Conservation (phyloP, 768 basidiomycete genomes). For the Boletellus ananiceps region DNA sequence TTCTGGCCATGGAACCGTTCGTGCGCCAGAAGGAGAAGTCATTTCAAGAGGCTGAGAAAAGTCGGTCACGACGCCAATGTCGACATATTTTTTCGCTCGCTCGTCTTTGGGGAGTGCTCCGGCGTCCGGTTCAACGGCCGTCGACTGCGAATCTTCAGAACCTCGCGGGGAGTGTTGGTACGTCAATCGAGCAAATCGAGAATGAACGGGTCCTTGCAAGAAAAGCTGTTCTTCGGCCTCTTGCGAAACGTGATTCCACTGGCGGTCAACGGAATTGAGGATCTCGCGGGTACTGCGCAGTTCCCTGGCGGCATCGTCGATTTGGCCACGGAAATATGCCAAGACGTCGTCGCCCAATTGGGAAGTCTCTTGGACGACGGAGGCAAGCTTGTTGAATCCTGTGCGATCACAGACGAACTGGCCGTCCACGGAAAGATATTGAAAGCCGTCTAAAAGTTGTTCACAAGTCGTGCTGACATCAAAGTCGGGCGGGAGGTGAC, state of each 20-base stretch:
- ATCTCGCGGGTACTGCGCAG: constrained; percentile 44
- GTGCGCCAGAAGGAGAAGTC: constrained; percentile 22
- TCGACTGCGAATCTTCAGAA: constrained; percentile 63
- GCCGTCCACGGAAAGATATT: constrained; percentile 41
- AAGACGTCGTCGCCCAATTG: constrained; percentile 45
- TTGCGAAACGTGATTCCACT: constrained; percentile 42
- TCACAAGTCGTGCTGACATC: constrained; percentile 44
- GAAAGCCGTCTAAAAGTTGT: constrained; percentile 52
- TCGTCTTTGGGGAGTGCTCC: constrained; percentile 10
- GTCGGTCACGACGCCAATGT: constrained; percentile 21
- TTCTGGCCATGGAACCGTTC: constrained; percentile 35
- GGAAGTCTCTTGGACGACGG: constrained; percentile 44
- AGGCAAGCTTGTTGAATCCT: constrained; percentile 42
- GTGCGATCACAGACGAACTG: constrained; percentile 35
- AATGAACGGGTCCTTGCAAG: not conserved
- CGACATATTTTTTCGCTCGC: constrained; percentile 13
- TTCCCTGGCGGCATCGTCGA: constrained; percentile 48
- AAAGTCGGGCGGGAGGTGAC: constrained; percentile 38
- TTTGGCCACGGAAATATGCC: constrained; percentile 47
- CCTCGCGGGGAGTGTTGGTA: constrained; percentile 45
- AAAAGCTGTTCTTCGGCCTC: constrained; percentile 43
- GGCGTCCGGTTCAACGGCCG: constrained; percentile 37
- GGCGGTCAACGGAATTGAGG: constrained; percentile 40
- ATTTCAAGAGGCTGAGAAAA: constrained; percentile 14
- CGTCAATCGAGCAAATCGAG: constrained; percentile 11